Base-by-base conservation (phyloP, 2,329 filamentous ascomycete genomes). In the Xylariales sp. region DNA sequence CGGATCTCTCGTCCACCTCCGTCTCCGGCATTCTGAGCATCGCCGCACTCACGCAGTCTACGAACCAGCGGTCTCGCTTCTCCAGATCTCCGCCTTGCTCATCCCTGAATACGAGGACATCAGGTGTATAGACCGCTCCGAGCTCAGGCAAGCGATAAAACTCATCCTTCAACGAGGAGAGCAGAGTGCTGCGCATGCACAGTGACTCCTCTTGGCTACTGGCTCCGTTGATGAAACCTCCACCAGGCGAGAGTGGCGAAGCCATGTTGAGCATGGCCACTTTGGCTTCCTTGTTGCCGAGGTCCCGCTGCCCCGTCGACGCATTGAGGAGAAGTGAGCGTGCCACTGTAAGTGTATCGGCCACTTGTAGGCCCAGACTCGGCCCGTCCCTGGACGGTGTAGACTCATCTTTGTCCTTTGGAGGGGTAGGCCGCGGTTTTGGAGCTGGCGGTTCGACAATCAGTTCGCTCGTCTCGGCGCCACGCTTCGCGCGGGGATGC, bases 211-310 rank as follows among this genome's bases (percentile, higher is more conserved):
- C 80, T 46, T 82, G 77, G 4, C 71, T 73, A 7, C 72, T 73
- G 0, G 78, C 76, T 15, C 80, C 80, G 11, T 70, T 69, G 1
- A 82, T 57, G 21, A 83, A 72, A 0, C 80, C 80, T 6, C 79
- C 80, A 10, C 80, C 80, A 0, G 80, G 75, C 0, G 70, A 69
- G 1, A 80, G 66, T 0, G 78, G 76, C 0, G 78, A 83, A 0
- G 78, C 78, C 78, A 83, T 82, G 56, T 80, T 82, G 3, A 84
- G 64, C 18, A 84, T 64, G 4, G 69, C 75, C 1, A 78, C 66
- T 27, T 70, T 60, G 7, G 52, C 42, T 10, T 31, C 27, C 6
- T 29, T 40, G 40, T 53, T 53, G 1, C 43, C 38, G 3, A 50
- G 44, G 38, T 50, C 50, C 2, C 38, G 24, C 16, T 21, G 40